Evolutionary conservation across 2,329 filamentous ascomycete genomes (phyloP).

Genomic region (Aspergillus fructus): DNA sequence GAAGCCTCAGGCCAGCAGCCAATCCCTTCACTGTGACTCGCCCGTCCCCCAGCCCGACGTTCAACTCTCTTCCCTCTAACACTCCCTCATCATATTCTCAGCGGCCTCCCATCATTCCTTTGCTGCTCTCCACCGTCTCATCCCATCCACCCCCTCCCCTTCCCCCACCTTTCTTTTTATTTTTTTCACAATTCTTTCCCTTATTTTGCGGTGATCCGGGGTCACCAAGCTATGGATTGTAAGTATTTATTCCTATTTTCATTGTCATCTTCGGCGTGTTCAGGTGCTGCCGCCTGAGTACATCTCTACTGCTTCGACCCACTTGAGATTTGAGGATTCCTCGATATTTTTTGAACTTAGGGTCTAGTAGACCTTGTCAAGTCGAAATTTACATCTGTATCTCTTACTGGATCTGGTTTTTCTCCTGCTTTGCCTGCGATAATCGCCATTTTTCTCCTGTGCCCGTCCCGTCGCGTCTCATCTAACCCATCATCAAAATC

Average conservation of each 20-base stretch:
- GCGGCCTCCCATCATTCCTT: constrained; percentile 32
- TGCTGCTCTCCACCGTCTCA: constrained; percentile 32
- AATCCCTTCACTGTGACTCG: constrained; percentile 30
- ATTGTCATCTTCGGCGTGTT: constrained; percentile 27
- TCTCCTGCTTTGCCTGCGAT: constrained; percentile 19
- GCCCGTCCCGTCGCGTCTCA: constrained; percentile 32
- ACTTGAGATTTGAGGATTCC: constrained; percentile 31
- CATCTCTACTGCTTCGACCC: constrained; percentile 42
- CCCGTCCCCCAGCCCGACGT: constrained; percentile 24
- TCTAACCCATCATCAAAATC: constrained; percentile 41
- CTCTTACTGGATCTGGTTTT: constrained; percentile 22
- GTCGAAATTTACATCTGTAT: constrained; percentile 17
- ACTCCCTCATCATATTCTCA: constrained; percentile 34
- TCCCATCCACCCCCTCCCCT: constrained; percentile 19
- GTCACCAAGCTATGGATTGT: constrained; percentile 60
- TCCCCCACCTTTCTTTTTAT: constrained; percentile 20
- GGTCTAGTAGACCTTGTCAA: constrained; percentile 15
- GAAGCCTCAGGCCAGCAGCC: constrained; percentile 26
- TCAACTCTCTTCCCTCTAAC: constrained; percentile 37
- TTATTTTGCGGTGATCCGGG: constrained; percentile 40
- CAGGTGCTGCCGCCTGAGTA: constrained; percentile 36
- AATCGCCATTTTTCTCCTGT: constrained; percentile 20
- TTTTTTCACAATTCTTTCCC: constrained; percentile 34
- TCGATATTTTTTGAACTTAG: constrained; percentile 18
- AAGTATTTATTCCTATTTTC: constrained; percentile 46